Evolutionary conservation across 1,284 basidiomycete genomes (phyloP).

Genomic region (Boletus smithii): DNA sequence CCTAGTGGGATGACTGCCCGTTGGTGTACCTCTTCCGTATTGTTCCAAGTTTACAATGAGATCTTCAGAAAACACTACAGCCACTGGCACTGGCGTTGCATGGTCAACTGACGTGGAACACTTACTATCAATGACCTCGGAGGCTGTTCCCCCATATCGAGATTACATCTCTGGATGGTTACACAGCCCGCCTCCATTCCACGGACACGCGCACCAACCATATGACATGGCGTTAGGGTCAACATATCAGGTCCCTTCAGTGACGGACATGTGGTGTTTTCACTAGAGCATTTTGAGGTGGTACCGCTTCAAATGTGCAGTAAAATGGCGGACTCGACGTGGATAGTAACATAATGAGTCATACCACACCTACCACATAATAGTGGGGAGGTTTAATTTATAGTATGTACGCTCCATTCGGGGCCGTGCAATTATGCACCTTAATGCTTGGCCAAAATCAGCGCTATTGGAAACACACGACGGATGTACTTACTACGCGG

Average conservation of each 20-base stretch:
- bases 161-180: slow-evolving; percentile 15
- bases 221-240: slow-evolving; percentile 2
- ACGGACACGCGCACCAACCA: slow-evolving; percentile 7
- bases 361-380: background rate
- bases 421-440: background rate
- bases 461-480: no score
- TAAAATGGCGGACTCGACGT: background rate
- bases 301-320: background rate
- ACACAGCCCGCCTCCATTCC: slow-evolving; percentile 3
- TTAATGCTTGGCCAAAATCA: no score
- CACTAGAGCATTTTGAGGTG: slow-evolving; percentile 8
- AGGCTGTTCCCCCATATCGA: slow-evolving; percentile 3
- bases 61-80: slow-evolving; percentile 10
- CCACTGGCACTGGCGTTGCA: slow-evolving; percentile 1
- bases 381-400: no score
- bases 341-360: background rate
- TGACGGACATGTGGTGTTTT: background rate
- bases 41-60: background rate
- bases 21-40: slow-evolving; percentile 5
- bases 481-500: no score
- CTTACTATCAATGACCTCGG: slow-evolving; percentile 3
- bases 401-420: background rate
- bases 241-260: slow-evolving; percentile 1
- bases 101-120: slow-evolving; percentile 8
- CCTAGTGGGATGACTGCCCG: background rate